phyloP scores from a whole-genome alignment of 2,329 filamentous ascomycete species.

The Xylaria sp. region DNA sequence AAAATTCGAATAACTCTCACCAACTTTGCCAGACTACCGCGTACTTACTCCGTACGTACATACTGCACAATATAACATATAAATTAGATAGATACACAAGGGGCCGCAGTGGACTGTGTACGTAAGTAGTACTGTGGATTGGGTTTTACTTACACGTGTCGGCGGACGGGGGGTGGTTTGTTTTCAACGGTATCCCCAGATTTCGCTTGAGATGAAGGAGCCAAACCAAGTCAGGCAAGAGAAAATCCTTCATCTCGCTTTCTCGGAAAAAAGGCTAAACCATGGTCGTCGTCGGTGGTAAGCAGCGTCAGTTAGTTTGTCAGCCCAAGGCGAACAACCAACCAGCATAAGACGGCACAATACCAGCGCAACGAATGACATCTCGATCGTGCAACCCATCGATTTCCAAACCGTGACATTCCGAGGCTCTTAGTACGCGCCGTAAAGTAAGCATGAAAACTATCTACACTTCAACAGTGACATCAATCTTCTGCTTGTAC shows the following conservation, averaged over 20 bases:
- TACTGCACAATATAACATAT: no score
- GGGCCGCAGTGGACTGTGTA: not conserved
- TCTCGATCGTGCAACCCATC: not conserved
- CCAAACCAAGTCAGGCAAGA: slow-evolving; percentile 1
- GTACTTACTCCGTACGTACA: not conserved
- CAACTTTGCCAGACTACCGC: not conserved
- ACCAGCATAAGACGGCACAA: not conserved
- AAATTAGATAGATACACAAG: not conserved
- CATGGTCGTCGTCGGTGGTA: not conserved
- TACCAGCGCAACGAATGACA: not conserved
- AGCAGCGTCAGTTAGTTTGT: not conserved
- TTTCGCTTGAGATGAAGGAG: slow-evolving; percentile 21
- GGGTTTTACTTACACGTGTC: not conserved
- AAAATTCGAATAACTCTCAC: not conserved
- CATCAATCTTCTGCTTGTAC: no score
- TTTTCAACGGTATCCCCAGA: slow-evolving; percentile 14
- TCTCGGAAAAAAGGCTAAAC: not conserved
- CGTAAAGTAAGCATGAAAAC: not conserved
- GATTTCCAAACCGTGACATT: not conserved
- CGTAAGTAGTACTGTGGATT: not conserved
- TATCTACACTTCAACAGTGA: not conserved
- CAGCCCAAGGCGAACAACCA: not conserved
- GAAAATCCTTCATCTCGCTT: slow-evolving; percentile 8
- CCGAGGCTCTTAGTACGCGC: not conserved
- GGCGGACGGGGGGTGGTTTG: not conserved